These are phyloP conservation scores for Termitomyces eurrhizus DNA, from an alignment of 768 basidiomycete genomes.

Conservation along the genomic window DNA sequence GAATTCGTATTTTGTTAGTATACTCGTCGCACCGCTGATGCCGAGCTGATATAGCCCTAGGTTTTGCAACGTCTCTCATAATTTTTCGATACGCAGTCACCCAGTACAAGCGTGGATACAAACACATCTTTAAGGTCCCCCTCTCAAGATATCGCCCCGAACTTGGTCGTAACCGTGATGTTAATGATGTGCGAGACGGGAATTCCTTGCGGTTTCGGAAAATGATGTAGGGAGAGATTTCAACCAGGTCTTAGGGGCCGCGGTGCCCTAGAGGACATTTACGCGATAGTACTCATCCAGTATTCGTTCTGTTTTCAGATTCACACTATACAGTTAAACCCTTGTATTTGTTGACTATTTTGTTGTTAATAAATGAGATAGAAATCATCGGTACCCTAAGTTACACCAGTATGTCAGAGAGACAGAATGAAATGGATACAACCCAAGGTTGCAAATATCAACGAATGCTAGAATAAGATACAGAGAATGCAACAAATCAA, in stretches of 20 bases:
- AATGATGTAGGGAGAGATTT: conserved; percentile 11
- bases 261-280: background rate
- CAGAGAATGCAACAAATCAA: conserved; percentile 5
- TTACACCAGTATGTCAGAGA: background rate
- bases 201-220: conserved; percentile 37
- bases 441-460: background rate
- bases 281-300: background rate
- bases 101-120: conserved; percentile 41
- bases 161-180: background rate
- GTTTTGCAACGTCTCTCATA: conserved; percentile 36
- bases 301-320: background rate
- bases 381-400: background rate
- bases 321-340: background rate
- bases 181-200: conserved; percentile 20
- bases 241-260: background rate
- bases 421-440: background rate
- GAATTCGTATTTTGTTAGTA: conserved; percentile 49
- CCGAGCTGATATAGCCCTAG: conserved; percentile 21
- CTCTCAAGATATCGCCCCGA: conserved; percentile 44
- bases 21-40: background rate
- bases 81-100: conserved; percentile 41
- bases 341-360: background rate
- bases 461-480: background rate
- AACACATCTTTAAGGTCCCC: conserved; percentile 47
- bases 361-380: background rate